Evolutionary conservation across 352 stramenopile genomes (phyloP), one percentile per base, ranked within the genome.

Genomic region (Pythium folliculosum): DNA sequence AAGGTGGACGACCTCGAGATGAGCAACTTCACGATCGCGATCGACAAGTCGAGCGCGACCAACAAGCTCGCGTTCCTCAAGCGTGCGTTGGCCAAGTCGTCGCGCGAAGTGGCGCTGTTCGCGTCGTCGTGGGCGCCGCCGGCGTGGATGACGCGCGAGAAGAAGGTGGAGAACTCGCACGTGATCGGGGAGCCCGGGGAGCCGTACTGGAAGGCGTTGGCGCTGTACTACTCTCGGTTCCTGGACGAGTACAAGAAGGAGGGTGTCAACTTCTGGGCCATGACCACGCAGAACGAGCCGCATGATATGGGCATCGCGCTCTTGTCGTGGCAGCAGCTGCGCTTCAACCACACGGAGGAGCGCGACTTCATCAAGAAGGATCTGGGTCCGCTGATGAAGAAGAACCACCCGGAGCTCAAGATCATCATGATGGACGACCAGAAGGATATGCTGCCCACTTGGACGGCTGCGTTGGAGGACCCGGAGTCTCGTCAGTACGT

Each of bases 381-480:
- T 63, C 70, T 97, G 7, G 90, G 89, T 0, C 90, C 88, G 19
- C 60, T 76, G 19, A 55, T 97, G 44, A 73, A 81, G 49, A 54
- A 60, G 25, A 79, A 92, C 45, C 85, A 94, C 51, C 88, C 90
- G 8, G 38, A 63, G 17, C 62, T 69, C 19, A 70, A 91, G 32
- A 57, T 96, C 37, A 90, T 93, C 63, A 90, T 97, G 54, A 86
- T 97, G 21, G 90, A 97, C 62, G 86, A 96, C 71, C 89, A 97
- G 53, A 96, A 94, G 60, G 77, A 78, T 22, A 22, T 66, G 21
- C 65, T 95, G 3, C 37, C 76, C 13, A 70, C 78, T 14, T 82
- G 84, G n/a, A 66, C 83, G 27, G 72, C 75, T 5, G 69, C 80
- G 12, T 60, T 90, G 5, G 58, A 81, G 13, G 79, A 90, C 47